A percentile compares a stretch with the other conserved stretches of the same genome.
Conservation (phyloP, 2,329 filamentous ascomycete species). For the Fusarium foetens region DNA sequence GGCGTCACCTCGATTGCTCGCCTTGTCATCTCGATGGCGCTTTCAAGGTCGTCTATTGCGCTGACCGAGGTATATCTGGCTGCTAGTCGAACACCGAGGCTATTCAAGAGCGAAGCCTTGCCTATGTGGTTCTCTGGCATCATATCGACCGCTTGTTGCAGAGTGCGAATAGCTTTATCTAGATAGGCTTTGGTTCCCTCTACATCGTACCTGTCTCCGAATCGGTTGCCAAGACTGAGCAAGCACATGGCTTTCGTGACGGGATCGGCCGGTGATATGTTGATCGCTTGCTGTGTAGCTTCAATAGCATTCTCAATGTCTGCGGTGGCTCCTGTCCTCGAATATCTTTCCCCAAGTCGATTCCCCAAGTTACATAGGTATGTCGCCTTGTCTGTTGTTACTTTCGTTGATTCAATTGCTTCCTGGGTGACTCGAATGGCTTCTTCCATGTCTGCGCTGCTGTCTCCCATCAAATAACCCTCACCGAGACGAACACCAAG, state of each 20-base stretch:
- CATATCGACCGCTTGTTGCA: background rate
- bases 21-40: background rate
- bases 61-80: background rate
- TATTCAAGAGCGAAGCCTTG: background rate
- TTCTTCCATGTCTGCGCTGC: background rate
- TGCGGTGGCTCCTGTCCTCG: background rate
- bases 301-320: background rate
- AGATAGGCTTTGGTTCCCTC: background rate
- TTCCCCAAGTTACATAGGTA: background rate
- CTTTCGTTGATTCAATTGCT: background rate
- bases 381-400: background rate
- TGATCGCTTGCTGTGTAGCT: background rate
- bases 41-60: background rate
- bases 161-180: background rate
- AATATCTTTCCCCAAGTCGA: background rate
- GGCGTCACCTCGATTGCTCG: background rate
- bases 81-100: background rate
- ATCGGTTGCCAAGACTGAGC: background rate
- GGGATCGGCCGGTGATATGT: background rate
- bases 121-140: background rate
- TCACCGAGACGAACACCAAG: background rate
- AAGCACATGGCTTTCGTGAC: background rate
- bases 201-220: background rate
- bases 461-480: background rate
- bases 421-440: background rate